A percentile compares a stretch with the other conserved stretches of the same genome.
Conservation (phyloP, 2,329 filamentous ascomycete species). For the Boeremia exigua region DNA sequence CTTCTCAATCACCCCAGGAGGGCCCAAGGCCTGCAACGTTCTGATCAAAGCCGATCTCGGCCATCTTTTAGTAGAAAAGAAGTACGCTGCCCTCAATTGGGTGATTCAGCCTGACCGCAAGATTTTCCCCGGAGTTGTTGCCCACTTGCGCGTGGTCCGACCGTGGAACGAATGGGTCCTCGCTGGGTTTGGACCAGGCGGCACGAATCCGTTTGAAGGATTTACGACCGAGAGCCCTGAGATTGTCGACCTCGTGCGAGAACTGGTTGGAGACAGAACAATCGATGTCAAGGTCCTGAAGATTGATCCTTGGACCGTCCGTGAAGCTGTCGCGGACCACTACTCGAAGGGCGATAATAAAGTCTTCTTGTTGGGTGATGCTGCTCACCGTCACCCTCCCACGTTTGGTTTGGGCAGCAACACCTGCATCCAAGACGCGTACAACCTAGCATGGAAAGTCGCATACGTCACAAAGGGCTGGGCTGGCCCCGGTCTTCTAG, state of each 20-base stretch:
- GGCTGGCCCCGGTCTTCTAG: constrained; percentile 34
- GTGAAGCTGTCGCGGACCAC: constrained; percentile 23
- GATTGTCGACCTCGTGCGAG: neutral
- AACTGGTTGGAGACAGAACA: neutral
- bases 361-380: constrained; percentile 21
- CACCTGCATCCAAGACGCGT: neutral
- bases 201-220: too few relatives aligned
- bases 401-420: constrained; percentile 24
- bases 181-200: too few relatives aligned
- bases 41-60: constrained; percentile 59
- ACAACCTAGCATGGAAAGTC: constrained; percentile 50
- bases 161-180: neutral
- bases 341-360: constrained; percentile 15
- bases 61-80: constrained; percentile 59
- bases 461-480: constrained; percentile 38
- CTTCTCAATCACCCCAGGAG: constrained; percentile 53
- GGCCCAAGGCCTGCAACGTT: constrained; percentile 59
- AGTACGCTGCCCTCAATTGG: constrained; percentile 43
- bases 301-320: neutral
- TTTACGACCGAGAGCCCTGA: neutral
- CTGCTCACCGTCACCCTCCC: constrained; percentile 35
- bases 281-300: neutral
- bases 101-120: neutral
- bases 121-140: neutral
- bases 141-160: neutral